phyloP scores from a whole-genome alignment of 768 basidiomycete species.

The Amanita thiersii region DNA sequence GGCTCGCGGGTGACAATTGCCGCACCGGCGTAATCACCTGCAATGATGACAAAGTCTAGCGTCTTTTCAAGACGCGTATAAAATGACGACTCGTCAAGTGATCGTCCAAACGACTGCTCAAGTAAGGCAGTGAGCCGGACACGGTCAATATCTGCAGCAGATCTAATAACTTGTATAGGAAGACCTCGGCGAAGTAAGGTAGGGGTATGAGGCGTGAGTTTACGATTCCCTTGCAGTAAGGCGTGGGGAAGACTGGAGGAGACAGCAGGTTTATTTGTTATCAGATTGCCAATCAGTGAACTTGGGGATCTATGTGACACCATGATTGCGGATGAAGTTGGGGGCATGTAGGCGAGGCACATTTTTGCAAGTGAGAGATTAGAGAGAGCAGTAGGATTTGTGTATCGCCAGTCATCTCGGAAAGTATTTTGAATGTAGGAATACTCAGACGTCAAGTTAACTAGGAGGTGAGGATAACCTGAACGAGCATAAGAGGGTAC shows the following conservation, averaged over 20 bases:
- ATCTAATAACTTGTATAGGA: conserved; percentile 76
- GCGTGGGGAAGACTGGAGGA: conserved; percentile 95
- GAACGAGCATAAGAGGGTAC: conserved; percentile 95
- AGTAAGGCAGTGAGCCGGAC: conserved; percentile 71
- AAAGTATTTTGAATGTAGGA: conserved; percentile 83
- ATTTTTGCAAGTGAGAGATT: conserved; percentile 81
- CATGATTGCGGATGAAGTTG: conserved; percentile 89
- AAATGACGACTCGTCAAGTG: conserved; percentile 65
- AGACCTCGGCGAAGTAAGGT: conserved; percentile 87
- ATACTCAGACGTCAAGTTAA: conserved; percentile 89
- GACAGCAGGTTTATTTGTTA: conserved; percentile 96
- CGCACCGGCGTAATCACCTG: conserved; percentile 92
- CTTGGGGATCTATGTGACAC: conserved; percentile 96
- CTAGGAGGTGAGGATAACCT: conserved; percentile 90
- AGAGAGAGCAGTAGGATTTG: conserved; percentile 78
- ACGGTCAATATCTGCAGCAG: conserved; percentile 62
- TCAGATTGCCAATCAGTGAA: conserved; percentile 92
- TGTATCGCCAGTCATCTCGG: conserved; percentile 59
- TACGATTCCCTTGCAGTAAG: conserved; percentile 77
- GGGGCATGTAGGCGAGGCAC: conserved; percentile 89
- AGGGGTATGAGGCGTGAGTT: conserved; percentile 84
- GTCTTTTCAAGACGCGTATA: conserved; percentile 67
- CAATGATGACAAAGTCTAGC: conserved; percentile 89
- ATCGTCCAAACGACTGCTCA: conserved; percentile 78
- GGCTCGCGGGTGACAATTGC: conserved; percentile 80